phyloP scores from a whole-genome alignment of 73 alveolate genomes.

The Tetrahymena borealis region DNA sequence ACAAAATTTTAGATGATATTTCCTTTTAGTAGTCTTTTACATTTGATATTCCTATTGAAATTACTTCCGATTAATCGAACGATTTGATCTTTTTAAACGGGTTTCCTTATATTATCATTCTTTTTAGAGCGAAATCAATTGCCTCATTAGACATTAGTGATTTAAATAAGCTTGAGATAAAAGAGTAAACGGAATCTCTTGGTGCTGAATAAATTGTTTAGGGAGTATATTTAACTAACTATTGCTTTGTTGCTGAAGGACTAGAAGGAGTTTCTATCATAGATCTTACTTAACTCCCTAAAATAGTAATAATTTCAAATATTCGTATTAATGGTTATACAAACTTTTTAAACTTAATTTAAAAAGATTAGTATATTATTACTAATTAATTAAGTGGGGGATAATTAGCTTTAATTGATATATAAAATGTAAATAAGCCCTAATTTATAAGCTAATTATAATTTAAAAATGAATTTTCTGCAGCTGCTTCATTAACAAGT shows the following conservation, averaged over 20 bases:
- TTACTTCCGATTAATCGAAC: background rate
- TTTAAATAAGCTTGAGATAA: background rate
- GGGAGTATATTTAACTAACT: background rate
- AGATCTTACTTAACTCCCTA: background rate
- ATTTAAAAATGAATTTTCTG: background rate
- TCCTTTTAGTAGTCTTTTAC: background rate
- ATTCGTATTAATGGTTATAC: background rate
- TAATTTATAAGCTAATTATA: background rate
- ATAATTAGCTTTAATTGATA: background rate
- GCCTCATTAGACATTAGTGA: background rate
- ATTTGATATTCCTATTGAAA: background rate
- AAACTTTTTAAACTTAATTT: background rate
- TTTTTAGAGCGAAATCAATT: background rate
- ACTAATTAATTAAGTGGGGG: background rate
- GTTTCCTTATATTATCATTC: background rate
- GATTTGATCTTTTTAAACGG: background rate
- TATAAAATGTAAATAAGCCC: background rate
- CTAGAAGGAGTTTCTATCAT: background rate
- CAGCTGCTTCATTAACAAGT: background rate
- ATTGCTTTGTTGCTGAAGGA: background rate
- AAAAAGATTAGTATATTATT: background rate
- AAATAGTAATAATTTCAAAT: background rate
- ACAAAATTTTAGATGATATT: background rate
- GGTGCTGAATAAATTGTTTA: background rate
- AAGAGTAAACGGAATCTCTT: background rate